Base-by-base conservation (phyloP, 2,329 filamentous ascomycete species). In the Cyphellophora europaea region DNA sequence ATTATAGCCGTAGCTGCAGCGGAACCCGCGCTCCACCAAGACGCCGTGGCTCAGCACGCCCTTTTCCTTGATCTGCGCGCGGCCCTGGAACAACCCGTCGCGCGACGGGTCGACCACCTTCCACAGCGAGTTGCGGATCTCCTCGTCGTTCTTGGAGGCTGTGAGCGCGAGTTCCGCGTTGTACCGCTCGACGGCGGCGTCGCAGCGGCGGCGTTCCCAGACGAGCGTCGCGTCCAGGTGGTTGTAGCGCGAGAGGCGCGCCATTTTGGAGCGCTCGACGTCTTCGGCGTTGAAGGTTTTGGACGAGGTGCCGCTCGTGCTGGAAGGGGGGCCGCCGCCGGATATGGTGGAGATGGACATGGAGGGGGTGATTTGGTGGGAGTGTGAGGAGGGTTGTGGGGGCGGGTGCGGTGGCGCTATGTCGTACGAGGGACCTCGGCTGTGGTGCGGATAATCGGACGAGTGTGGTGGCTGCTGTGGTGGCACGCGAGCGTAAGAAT, bases 1-100 rank as follows among this genome's bases (percentile, higher is more conserved):
- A 56, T 98, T 96, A 63, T 94, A 96, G 1, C 91, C 91, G 52
- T 95, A 95, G 52, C 95, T 87, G 55, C 89, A 95, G 30, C 72
- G 79, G 57, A 98, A 96, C 0, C 89, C 89, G 3, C 83, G 77
- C 51, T 94, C 86, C 16, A 98, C 82, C 27, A 79, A 69, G 4
- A 84, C 80, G 36, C 80, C 76, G 11, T 78, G 72, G n/a, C 85
- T 85, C 4, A 91, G 72, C 15, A 67, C 72, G 44, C 40, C 53
- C 48, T 72, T 68, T 12, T 32, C 15, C 5, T 30, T 28, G 23
- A 39, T 71, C 65, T 33, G 75, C 58, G 27, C 67, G 56, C 32
- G 76, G 70, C 27, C 66, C 65, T 28, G 81, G 79, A 46, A 79
- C 72, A 13, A 88, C 54, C 32, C 91, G 82, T 49, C 82, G 75